These are phyloP conservation scores for Tylopilus vinaceipallidus DNA, from an alignment of 768 basidiomycete species.

Conservation along the genomic window DNA sequence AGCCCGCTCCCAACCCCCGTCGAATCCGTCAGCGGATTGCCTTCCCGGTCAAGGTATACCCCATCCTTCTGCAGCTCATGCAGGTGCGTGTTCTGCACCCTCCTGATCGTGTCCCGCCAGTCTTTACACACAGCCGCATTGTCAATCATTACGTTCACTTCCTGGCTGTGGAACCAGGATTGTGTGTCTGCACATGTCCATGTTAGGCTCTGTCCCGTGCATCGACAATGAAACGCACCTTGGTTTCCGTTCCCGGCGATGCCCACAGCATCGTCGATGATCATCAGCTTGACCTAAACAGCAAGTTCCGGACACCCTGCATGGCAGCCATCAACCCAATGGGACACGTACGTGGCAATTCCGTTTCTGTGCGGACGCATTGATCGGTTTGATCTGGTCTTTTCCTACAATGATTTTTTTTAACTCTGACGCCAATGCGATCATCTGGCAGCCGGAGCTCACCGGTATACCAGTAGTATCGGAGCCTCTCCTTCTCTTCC, in stretches of 20 bases:
- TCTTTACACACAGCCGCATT: constrained; percentile 48
- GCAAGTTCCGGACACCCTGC: background rate
- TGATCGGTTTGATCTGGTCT: constrained; percentile 63
- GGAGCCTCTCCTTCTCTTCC: constrained; percentile 43
- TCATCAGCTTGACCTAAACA: constrained; percentile 57
- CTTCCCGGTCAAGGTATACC: constrained; percentile 52
- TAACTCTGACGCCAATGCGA: background rate
- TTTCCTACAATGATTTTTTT: constrained; percentile 37
- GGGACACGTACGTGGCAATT: constrained; percentile 56
- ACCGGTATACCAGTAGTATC: constrained; percentile 56
- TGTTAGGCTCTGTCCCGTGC: constrained; percentile 2
- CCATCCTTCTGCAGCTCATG: constrained; percentile 50
- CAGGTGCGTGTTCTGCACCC: constrained; percentile 55
- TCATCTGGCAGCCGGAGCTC: constrained; percentile 2
- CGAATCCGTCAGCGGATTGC: constrained; percentile 38
- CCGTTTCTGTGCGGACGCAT: constrained; percentile 62
- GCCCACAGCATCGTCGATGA: constrained; percentile 60
- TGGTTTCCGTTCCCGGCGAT: constrained; percentile 75
- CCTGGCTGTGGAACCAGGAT: constrained; percentile 71
- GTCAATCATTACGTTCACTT: constrained; percentile 66
- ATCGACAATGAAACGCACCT: constrained; percentile 29
- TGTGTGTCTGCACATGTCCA: constrained; percentile 46
- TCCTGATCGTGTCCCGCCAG: constrained; percentile 52
- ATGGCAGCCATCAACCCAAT: background rate
- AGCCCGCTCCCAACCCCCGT: constrained; percentile 38